Conservation (phyloP, 129 eudicot species). For the Lactuca saligna region DNA sequence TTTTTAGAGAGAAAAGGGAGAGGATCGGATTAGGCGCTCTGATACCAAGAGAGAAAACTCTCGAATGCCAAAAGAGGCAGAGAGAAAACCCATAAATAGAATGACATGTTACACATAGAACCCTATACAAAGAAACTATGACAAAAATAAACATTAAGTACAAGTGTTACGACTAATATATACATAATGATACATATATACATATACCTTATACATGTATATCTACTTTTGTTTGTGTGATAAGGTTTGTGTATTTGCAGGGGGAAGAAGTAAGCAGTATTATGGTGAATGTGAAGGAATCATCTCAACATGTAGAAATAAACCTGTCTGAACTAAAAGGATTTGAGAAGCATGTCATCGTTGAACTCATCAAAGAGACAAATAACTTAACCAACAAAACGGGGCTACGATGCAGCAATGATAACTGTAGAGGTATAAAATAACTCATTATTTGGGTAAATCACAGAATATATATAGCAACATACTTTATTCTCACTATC, state of each 20-base stretch:
- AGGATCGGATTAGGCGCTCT: too few species aligned
- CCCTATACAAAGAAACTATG: too few species aligned
- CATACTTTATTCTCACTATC: neutral
- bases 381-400: conserved; percentile 28
- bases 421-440: conserved; percentile 55
- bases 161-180: too few species aligned
- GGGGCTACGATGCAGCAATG: conserved; percentile 14
- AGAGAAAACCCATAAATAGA: too few species aligned
- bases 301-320: conserved; percentile 65
- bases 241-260: conserved; percentile 29
- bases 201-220: neutral
- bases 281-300: conserved; percentile 55
- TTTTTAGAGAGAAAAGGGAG: too few species aligned
- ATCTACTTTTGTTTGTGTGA: neutral
- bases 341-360: conserved; percentile 78
- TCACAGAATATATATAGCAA: neutral
- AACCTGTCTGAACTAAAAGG: conserved; percentile 72
- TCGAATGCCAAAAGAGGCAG: too few species aligned
- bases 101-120: too few species aligned
- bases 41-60: too few species aligned
- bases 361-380: conserved; percentile 69
- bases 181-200: neutral
- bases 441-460: neutral
- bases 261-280: conserved; percentile 79
- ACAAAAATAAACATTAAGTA: too few species aligned